These are phyloP conservation scores for Pseudogymnoascus pannorum DNA, from an alignment of 2,329 filamentous ascomycete species.

Conservation along the genomic window DNA sequence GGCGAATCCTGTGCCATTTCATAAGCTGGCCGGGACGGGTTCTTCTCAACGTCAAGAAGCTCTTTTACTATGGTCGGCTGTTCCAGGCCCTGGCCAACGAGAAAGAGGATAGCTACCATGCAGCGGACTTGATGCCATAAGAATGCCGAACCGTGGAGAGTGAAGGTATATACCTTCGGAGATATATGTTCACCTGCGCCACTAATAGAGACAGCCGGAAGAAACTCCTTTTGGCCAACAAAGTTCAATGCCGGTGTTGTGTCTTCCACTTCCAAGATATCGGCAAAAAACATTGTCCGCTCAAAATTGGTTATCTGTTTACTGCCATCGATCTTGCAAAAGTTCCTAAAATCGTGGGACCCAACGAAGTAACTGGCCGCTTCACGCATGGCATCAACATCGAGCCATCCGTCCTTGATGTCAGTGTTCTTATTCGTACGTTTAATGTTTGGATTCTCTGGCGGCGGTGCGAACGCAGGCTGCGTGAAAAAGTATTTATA, in stretches of 20 bases:
- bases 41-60: conserved; percentile 64
- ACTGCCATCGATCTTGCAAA: conserved; percentile 85
- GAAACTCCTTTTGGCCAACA: conserved; percentile 40
- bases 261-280: conserved; percentile 63
- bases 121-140: conserved; percentile 97
- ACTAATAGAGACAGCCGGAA: conserved; percentile 24
- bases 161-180: conserved; percentile 76
- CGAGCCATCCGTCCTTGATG: conserved; percentile 66
- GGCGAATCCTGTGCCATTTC: conserved; percentile 86
- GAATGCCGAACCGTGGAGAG: conserved; percentile 84
- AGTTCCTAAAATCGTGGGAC: conserved; percentile 88
- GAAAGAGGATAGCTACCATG: conserved; percentile 88
- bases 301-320: conserved; percentile 85
- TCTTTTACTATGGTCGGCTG: conserved; percentile 62
- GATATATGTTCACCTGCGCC: conserved; percentile 12
- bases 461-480: conserved; percentile 69
- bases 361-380: conserved; percentile 77
- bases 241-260: conserved; percentile 48
- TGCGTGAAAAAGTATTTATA: conserved; percentile 99
- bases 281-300: conserved; percentile 70
- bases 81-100: conserved; percentile 85
- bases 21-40: conserved; percentile 75
- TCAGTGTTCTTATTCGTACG: conserved; percentile 24
- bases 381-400: conserved; percentile 77
- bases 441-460: conserved; percentile 32